Percentiles rank a stretch among this genome's conserved stretches.
Evolutionary conservation across 1,139 yeast genomes (phyloP).

Genomic region (Fermentozyma sake): DNA sequence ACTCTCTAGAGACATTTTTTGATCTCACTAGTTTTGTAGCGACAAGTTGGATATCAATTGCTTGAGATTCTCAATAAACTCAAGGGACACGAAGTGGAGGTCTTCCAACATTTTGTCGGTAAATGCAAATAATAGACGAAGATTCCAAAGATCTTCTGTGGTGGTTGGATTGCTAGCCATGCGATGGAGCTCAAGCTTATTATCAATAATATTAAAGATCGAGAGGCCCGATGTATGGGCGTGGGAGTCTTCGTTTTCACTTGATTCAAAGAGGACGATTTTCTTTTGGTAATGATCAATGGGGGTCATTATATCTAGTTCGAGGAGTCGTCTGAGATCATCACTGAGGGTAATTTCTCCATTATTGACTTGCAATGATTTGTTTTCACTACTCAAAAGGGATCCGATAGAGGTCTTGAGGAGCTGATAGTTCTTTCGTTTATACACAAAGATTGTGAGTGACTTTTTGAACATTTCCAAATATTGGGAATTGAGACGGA

Average conservation of each 20-base stretch:
- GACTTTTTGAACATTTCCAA: conserved; percentile 41
- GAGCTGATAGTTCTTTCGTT: conserved; percentile 38
- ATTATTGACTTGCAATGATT: conserved; percentile 25
- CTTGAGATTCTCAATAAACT: conserved; percentile 50
- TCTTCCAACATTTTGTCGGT: conserved; percentile 41
- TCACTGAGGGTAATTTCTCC: conserved; percentile 23
- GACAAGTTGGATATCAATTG: no score
- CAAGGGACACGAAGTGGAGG: conserved; percentile 39
- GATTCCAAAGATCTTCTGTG: conserved; percentile 62
- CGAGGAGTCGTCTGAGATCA: conserved; percentile 20
- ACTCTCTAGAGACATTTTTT: no score
- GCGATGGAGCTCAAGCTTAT: conserved; percentile 47
- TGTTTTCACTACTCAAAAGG: conserved; percentile 32
- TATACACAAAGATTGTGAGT: conserved; percentile 48
- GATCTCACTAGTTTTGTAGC: no score
- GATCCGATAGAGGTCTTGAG: conserved; percentile 34
- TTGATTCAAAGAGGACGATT: conserved; percentile 29
- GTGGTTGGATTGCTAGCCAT: conserved; percentile 42
- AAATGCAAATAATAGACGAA: conserved; percentile 60
- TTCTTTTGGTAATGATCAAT: conserved; percentile 14
- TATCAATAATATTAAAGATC: conserved; percentile 50
- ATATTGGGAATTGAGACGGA: conserved; percentile 32
- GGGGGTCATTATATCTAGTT: conserved; percentile 21
- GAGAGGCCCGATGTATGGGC: conserved; percentile 21
- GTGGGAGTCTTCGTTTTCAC: conserved; percentile 11